Evolutionary conservation across 1,284 basidiomycete species (phyloP).

Genomic region (Sphagnurus paluster): DNA sequence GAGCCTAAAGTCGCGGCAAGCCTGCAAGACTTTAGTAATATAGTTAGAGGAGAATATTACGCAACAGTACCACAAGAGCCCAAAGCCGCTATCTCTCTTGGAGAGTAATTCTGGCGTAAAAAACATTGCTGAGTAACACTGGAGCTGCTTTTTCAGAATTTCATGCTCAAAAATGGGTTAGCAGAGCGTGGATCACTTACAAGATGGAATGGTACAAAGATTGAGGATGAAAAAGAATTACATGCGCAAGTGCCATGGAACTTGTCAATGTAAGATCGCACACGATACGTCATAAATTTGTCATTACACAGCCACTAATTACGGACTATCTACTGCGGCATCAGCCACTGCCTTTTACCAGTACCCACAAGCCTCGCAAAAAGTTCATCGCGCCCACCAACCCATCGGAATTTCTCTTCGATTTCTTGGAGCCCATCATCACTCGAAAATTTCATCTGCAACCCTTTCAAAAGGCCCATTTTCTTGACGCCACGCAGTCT

Average conservation of each 20-base stretch:
- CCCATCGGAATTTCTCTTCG: conserved; percentile 59
- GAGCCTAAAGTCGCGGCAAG: conserved; percentile 86
- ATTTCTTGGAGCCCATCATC: conserved; percentile 30
- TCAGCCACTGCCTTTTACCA: conserved; percentile 29
- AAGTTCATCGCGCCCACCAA: conserved; percentile 61
- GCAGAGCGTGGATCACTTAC: not conserved
- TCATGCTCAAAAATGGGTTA: not conserved
- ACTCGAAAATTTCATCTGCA: conserved; percentile 46
- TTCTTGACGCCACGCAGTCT: conserved; percentile 60
- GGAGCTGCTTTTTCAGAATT: no score
- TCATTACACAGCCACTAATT: not conserved
- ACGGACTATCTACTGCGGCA: conserved; percentile 14
- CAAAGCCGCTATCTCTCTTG: conserved; percentile 77
- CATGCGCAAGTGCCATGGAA: no score
- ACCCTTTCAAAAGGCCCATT: conserved; percentile 50
- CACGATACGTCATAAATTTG: no score
- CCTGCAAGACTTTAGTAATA: conserved; percentile 44
- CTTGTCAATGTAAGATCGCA: no score
- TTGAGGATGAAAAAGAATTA: no score
- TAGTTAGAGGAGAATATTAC: not conserved
- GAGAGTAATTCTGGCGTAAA: conserved; percentile 73
- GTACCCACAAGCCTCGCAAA: conserved; percentile 66
- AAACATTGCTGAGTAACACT: conserved; percentile 57
- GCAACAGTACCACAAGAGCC: conserved; percentile 64
- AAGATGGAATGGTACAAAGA: no score